A percentile compares a stretch with the other conserved stretches of the same genome.
These are phyloP conservation scores for Spergularia azorica DNA, from an alignment of 179 eudicot species.

Conservation along the genomic window DNA sequence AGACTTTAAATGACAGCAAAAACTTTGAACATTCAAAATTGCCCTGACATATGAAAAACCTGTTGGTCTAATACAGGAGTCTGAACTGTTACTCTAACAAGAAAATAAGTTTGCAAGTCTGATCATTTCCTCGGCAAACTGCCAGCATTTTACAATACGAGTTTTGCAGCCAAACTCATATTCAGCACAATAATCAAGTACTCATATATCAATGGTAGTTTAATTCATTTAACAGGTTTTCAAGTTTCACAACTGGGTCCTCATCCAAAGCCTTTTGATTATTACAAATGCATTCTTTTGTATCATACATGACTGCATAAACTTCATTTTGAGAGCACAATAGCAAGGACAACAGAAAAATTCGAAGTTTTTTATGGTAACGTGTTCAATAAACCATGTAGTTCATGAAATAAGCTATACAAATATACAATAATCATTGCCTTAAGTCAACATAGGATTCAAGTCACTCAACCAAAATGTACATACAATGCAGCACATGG, in stretches of 20 bases:
- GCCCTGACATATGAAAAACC: background rate
- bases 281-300: too few relatives aligned
- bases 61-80: too few relatives aligned
- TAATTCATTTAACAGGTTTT: too few relatives aligned
- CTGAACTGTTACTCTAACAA: background rate
- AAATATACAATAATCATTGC: background rate
- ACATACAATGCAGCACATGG: constrained; percentile 17
- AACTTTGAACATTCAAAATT: background rate
- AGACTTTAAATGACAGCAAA: background rate
- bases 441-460: background rate
- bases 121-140: too few relatives aligned
- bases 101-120: too few relatives aligned
- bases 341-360: background rate
- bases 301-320: background rate
- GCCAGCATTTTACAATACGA: too few relatives aligned
- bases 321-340: background rate
- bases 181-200: too few relatives aligned
- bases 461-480: constrained; percentile 5
- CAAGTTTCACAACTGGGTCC: too few relatives aligned
- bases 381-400: too few relatives aligned
- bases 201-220: too few relatives aligned
- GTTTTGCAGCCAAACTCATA: too few relatives aligned
- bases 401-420: constrained; percentile 1
- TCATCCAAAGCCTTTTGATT: too few relatives aligned
- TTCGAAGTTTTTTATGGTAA: background rate